Base-by-base conservation (phyloP, 345 rosid species). In the Noccaea bulbosa region DNA sequence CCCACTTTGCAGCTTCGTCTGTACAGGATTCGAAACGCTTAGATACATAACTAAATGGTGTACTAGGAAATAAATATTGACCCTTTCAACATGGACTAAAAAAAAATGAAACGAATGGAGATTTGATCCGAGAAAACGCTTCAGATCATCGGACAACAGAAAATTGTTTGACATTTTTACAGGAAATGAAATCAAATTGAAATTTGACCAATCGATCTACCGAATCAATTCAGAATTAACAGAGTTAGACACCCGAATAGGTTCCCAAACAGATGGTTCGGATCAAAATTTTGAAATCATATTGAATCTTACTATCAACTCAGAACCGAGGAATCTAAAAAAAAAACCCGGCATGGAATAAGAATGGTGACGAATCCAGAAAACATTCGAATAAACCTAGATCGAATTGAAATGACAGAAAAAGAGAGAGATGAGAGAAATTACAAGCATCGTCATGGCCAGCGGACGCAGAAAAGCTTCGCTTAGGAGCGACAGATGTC, bases 1-100 rank as follows among this genome's bases (percentile, higher is more conserved):
- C 90, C 99, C 99, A 94, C 33, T 94, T 94, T 0, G 87, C 94
- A 5, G 89, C 83, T 79, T 91, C 99, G 71, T 73, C 99, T 91
- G 75, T 51, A 0, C 7, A 24, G 20, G 48, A 59, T n/a, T 16
- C 14, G 48, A 33, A 8, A 43, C 27, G 69, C 10, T 57, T 14
- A 44, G 61, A 27, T 22, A 8, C 27, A 59, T n/a, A 11, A 11
- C 22, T 57, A 34, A 27, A 27, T 8, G 0, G 1, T 20, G 1
- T 20, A 46, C 40, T 24, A 12, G 10, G 50, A 39, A 48, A 64
- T 55, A 64, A 62, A 70, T 48, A 7, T 48, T 40, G 48, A 43
- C 15, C 40, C 30, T 67, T 50, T 49, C 10, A 49, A 43, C 8
- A 48, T 12, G 12, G 16, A 20, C 51, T 17, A 14, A 14, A 32